Base-by-base conservation (phyloP, 2,329 filamentous ascomycete genomes). In the Lasiodiplodia citricola region DNA sequence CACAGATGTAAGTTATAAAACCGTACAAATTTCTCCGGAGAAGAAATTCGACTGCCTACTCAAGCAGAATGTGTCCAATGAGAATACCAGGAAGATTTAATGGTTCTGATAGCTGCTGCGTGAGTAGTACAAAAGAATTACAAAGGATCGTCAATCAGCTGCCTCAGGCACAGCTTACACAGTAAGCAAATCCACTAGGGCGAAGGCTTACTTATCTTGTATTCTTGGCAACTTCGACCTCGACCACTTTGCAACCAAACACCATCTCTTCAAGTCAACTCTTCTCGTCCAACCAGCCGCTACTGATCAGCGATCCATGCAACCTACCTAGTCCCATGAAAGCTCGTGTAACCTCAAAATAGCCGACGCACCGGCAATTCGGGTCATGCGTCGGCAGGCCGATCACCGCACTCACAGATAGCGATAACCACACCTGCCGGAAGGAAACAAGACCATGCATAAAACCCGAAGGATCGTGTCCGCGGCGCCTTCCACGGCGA, bases 281-380 rank as follows among this genome's bases (percentile, higher is more conserved):
- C n/a, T 28, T 44, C n/a, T 18, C 37, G n/a, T 21, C 13, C 10
- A 37, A 10, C 31, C 31, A 57, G 10, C 31, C 16, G 7, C 28
- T 38, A 35, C n/a, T 37, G 23, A 58, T 38, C 56, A 58, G 35
- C 28, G 37, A 37, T 47, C 44, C 54, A 56, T 35, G 28, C 31
- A 13, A 14, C 31, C 21, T 21, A 47, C 18, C 44, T n/a, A 18
- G 5, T 7, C 4, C 51, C 6, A 31, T 10, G 31, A 6, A 21
- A 10, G 56, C 35, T 10, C n/a, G 56, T 44, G 38, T 28, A 47
- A 54, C 55, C 4, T 28, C 44, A 18, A 64, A 64, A 64, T 64
- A 64, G 47, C 60, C 60, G 60, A 64, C 60, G 31, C 23, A 44
- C 60, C 60, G 44, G 52, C 60, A 4, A 38, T 6, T 64, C 60